Base-by-base conservation (phyloP, 257 asterid genomes). In the Solanum pennellii region DNA sequence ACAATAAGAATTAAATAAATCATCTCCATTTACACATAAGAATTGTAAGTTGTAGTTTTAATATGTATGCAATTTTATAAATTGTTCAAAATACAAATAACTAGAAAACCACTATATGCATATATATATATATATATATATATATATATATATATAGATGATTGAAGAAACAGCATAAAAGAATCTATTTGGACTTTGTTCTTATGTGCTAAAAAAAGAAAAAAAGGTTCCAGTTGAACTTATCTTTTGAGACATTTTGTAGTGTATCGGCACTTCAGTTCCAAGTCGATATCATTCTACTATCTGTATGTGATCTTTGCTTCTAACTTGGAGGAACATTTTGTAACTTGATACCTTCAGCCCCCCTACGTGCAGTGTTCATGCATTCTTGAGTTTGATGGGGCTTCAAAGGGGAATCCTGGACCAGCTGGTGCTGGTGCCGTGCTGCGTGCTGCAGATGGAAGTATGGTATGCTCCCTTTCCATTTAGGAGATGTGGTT, bases 361-460 rank as follows among this genome's bases (percentile, higher is more conserved):
- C 84, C 85, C 60, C 90, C 88, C 69, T 76, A 88, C 87, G 84
- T 90, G 60, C 93, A 96, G 99, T 87, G 93, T 87, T 93, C 99
- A 52, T 95, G 99, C 88, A 87, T 90, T 91, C 88, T 96, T 29
- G 99, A 95, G 92, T 96, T 96, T 88, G 99, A 96, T 89, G 99
- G 99, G 71, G 97, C 99, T 89, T 95, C 99, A 86, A 96, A 96
- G 92, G 99, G 99, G 75, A 96, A 96, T 86, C 99, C 99, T 82
- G 99, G 99, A 76, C 95, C 90, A 88, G 97, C 99, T 93, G 99
- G 99, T 80, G 99, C 99, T 73, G 99, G 99, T 80, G 98, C 99
- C 4, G 94, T 95, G 83, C 90, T 95, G 42, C 94, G 96, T 77
- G 93, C 97, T 71, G 94, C 95, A 42, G 99, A 96, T 90, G 98